These are phyloP conservation scores for Rhytidiadelphus loreus DNA, from an alignment of 225 moss, liverwort and hornwort genomes.

Conservation along the genomic window DNA sequence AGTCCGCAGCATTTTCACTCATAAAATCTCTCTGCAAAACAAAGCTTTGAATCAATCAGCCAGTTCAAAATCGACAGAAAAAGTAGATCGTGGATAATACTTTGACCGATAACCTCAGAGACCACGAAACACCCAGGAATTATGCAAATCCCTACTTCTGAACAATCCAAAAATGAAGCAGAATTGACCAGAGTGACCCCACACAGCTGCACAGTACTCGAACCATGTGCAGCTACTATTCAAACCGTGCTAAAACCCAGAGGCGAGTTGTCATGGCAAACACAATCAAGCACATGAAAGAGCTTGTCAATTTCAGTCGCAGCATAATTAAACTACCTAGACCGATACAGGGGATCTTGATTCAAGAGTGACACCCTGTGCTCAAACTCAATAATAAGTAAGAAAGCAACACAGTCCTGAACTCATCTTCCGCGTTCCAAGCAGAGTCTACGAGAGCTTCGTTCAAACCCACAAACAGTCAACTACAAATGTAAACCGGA, in stretches of 20 bases:
- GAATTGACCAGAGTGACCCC: background rate
- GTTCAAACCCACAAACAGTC: background rate
- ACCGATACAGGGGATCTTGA: background rate
- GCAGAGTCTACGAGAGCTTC: background rate
- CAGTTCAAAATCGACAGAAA: background rate
- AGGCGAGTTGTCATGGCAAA: background rate
- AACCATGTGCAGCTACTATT: background rate
- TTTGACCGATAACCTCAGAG: background rate
- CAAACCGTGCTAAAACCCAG: background rate
- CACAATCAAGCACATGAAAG: background rate
- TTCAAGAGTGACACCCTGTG: background rate
- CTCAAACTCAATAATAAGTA: background rate
- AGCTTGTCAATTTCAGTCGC: background rate
- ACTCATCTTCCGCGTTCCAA: background rate
- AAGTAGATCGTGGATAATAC: background rate
- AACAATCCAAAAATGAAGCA: background rate
- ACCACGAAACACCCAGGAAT: background rate
- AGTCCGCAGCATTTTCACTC: conserved; percentile 19
- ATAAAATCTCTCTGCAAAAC: background rate
- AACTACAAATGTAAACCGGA: background rate
- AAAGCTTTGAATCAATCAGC: background rate
- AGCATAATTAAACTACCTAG: background rate
- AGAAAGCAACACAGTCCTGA: background rate
- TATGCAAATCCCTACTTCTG: background rate
- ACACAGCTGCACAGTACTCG: background rate